phyloP scores from a whole-genome alignment of 495 filamentous ascomycete species.

The Aspergillus conjunctus region DNA sequence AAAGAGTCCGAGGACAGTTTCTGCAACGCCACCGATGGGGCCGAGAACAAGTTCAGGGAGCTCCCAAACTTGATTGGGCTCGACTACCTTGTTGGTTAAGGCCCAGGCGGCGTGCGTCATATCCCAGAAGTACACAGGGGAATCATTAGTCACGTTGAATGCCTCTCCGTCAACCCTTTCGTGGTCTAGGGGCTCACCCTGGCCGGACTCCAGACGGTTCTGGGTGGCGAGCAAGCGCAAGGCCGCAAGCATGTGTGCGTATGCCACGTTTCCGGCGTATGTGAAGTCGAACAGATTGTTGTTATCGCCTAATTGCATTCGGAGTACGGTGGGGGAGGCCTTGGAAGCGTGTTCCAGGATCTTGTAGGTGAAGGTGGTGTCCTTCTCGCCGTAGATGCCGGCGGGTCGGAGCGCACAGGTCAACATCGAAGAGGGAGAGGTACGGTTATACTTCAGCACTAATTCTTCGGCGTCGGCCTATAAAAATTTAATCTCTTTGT shows the following conservation, averaged over 20 bases:
- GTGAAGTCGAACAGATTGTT: slow-evolving; percentile 70
- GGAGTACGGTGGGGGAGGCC: slow-evolving; percentile 60
- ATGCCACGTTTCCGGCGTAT: slow-evolving; percentile 56
- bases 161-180: slow-evolving; percentile 90
- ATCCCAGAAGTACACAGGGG: slow-evolving; percentile 96
- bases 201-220: slow-evolving; percentile 51
- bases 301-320: slow-evolving; percentile 86
- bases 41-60: slow-evolving; percentile 66
- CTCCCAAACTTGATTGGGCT: slow-evolving; percentile 68
- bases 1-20: slow-evolving; percentile 65
- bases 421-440: slow-evolving; percentile 62
- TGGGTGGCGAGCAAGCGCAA: slow-evolving; percentile 66
- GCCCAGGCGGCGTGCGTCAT: slow-evolving; percentile 79
- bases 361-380: slow-evolving; percentile 69
- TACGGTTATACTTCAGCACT: slow-evolving; percentile 83
- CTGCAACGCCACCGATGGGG: slow-evolving; percentile 66
- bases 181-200: slow-evolving; percentile 64
- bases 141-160: slow-evolving; percentile 94
- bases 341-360: slow-evolving; percentile 46
- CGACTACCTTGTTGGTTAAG: slow-evolving; percentile 62
- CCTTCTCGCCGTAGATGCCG: slow-evolving; percentile 89
- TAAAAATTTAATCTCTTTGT: slow-evolving; percentile 1
- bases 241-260: slow-evolving; percentile 56
- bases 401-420: slow-evolving; percentile 83
- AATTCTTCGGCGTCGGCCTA: slow-evolving; percentile 85